Evolutionary conservation across 2,329 filamentous ascomycete genomes (phyloP), one percentile per base, ranked within the genome.

Genomic region (Diplodia intermedia): DNA sequence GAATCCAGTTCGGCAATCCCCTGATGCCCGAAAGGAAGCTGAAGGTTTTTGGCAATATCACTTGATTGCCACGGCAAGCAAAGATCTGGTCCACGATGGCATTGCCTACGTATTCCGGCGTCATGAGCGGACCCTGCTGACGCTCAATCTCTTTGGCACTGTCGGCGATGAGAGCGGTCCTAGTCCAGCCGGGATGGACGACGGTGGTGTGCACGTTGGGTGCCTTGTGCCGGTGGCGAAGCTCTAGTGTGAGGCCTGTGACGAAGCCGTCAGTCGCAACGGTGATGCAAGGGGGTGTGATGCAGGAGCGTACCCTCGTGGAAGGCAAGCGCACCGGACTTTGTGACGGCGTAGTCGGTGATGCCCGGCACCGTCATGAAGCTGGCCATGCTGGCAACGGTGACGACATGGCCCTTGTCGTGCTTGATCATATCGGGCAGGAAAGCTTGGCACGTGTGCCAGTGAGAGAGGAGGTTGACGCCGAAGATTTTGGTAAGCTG

Each of bases 321-420:
- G 74, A 87, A 85, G 4, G 82, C 79, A 52, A 87, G 74, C 0
- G 84, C 83, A 29, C 80, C 84, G 0, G 82, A 81, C 73, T 88
- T 88, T 56, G 82, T 82, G 62, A 80, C 80, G 52, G 78, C 80
- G 73, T 88, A 88, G 69, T 86, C 84, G 11, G 82, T 82, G 70
- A 87, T 82, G 36, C 83, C 81, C 1, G 79, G 81, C 4, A 82
- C 70, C 0, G 78, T 77, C 5, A 85, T 68, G 71, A 84, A 87
- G 43, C 82, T 83, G 11, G 84, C 84, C 72, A 83, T 79, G 68
- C 82, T 85, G 2, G 86, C 85, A 15, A 88, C 79, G 0, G 85
- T 86, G 12, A 89, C 79, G 36, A 88, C 78, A 69, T 88, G 86
- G 2, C 86, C 65, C 74, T 73, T 82, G 67, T 79, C 75, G 20